Evolutionary conservation across 495 filamentous ascomycete species (phyloP).

Genomic region (Tuber umbilicatum): DNA sequence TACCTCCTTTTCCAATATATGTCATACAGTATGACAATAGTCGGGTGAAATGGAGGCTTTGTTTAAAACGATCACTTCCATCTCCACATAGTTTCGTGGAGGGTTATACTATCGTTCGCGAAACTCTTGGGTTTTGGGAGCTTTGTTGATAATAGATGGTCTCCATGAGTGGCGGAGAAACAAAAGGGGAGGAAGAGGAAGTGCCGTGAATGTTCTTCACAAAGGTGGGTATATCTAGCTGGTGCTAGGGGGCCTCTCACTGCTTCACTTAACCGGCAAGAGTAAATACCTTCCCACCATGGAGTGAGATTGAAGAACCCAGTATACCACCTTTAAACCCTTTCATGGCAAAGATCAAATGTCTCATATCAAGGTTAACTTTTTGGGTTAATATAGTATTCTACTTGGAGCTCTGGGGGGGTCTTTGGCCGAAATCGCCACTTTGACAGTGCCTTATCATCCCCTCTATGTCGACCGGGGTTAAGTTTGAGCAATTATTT

Average conservation of each 20-base stretch:
- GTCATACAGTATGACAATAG: background rate
- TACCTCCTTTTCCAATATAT: too few relatives aligned
- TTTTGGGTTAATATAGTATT: background rate
- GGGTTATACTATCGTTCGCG: background rate
- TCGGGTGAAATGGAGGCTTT: background rate
- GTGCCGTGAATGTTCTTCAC: background rate
- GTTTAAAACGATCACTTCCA: background rate
- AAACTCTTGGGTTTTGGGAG: background rate
- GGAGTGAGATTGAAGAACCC: background rate
- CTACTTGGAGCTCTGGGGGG: background rate
- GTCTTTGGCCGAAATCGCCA: background rate
- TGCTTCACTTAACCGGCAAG: background rate
- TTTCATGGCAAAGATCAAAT: background rate
- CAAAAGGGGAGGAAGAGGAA: background rate
- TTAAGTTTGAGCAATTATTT: background rate
- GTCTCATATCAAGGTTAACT: background rate
- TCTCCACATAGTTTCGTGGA: background rate
- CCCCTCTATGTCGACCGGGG: background rate
- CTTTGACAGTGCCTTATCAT: background rate
- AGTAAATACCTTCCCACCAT: background rate
- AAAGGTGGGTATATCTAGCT: background rate
- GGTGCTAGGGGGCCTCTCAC: background rate
- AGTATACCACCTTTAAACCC: background rate
- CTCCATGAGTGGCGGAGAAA: background rate
- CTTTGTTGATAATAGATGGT: background rate